Evolutionary conservation across 306 rosid genomes (phyloP).

Genomic region (Quercus berberidifolia): DNA sequence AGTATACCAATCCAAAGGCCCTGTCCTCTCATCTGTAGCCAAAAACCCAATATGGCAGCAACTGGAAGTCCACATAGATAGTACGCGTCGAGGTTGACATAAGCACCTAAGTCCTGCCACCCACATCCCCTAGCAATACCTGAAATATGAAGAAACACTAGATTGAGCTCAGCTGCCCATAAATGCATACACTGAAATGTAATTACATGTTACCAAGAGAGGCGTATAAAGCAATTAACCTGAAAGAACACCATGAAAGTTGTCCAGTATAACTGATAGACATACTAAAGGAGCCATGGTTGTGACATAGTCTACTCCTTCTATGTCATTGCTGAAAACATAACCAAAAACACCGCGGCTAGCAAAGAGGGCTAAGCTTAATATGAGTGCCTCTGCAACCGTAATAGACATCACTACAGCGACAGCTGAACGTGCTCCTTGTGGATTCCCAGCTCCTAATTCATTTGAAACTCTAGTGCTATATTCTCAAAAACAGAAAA

Average conservation of each 20-base stretch:
- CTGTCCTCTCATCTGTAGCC: conserved; percentile 42
- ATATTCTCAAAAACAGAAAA: background rate
- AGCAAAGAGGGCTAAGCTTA: conserved; percentile 39
- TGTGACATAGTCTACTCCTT: conserved; percentile 65
- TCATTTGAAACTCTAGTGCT: conserved; percentile 81
- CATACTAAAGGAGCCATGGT: conserved; percentile 61
- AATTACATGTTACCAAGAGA: background rate
- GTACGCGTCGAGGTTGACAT: conserved; percentile 58
- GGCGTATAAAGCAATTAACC: conserved; percentile 28
- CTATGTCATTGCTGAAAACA: conserved; percentile 53
- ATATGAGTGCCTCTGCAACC: conserved; percentile 30
- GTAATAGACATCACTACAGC: conserved; percentile 40
- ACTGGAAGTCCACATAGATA: conserved; percentile 72
- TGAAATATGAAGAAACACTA: conserved; percentile 7
- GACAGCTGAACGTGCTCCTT: conserved; percentile 44
- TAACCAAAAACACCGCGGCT: conserved; percentile 55
- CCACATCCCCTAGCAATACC: conserved; percentile 78
- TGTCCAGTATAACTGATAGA: conserved; percentile 47
- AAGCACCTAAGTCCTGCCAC: conserved; percentile 73
- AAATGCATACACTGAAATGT: background rate
- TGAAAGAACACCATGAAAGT: conserved; percentile 56
- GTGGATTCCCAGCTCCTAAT: conserved; percentile 67
- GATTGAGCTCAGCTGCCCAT: background rate
- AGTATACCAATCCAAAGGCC: conserved; percentile 81
- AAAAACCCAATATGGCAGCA: conserved; percentile 52